Base-by-base conservation (phyloP, 768 basidiomycete species). In the Daedaleopsis nitida region DNA sequence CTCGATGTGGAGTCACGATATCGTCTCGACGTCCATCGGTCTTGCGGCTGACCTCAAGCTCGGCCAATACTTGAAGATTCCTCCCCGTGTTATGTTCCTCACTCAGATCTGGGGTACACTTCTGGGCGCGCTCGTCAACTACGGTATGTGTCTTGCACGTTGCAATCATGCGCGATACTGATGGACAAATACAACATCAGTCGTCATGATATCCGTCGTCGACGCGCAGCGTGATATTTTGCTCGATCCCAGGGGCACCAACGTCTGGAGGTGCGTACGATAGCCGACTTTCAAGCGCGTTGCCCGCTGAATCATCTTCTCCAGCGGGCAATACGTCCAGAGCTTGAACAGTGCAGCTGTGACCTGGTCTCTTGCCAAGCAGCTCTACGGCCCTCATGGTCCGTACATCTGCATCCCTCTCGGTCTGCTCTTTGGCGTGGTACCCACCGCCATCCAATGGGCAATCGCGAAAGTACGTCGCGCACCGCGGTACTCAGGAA, bases 31-130 rank as follows among this genome's bases (percentile, higher is more conserved):
- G 35, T 86, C 83, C 0, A 80, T 86, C 52, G 67, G 66, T 35
- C 75, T 86, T 12, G 83, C 85, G 1, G 75, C 76, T 1, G 84
- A 86, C 68, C 73, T 87, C 7, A 89, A 89, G 68, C 78, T 89
- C 39, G 78, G 76, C 43, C 78, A 80, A 38, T 85, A 86, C 69
- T 73, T 83, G 1, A 88, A 88, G 71, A 81, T 90, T 45, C 86
- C 88, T 27, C 86, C 88, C 23, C 84, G 87, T 14, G 78, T 81
- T 42, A 84, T 87, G 74, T 86, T 89, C 71, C 68, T 83, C 11
- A 84, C 85, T 8, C 88, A 89, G 66, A 75, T 87, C n/a, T 81
- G 82, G 78, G 86, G 86, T 5, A 86, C 86, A 0, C 78, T 88
- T 48, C 75, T 88, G 57, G 86, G 79, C 35, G 50, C 50, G 32